Base-by-base conservation (phyloP, 768 basidiomycete species). In the Pholiota microspora region DNA sequence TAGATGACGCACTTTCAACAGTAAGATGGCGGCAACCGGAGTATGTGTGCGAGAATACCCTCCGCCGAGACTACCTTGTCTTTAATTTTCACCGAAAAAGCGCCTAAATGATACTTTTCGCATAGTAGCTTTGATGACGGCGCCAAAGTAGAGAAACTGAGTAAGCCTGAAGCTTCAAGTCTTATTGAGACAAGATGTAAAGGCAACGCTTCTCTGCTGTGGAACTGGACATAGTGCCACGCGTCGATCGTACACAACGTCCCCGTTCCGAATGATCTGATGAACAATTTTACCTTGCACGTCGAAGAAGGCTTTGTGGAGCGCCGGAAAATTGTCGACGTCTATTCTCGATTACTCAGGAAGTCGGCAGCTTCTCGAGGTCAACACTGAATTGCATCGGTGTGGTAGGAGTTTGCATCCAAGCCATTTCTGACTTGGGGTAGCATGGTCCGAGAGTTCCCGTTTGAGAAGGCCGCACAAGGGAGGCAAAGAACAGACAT, bases 71-170 rank as follows among this genome's bases (percentile, higher is more conserved):
- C 13, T 49, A 16, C 21, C 18, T 51, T 27, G 16, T 29, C 23
- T 25, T 48, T n/a, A n/a, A 29, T 42, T 52, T 52, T 52, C 25
- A 35, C 56, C 56, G 56, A 53, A 31, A 49, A 53, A 36, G 51
- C 29, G 51, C 56, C 56, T 53, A 24, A 46, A 57, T 42, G 18
- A 12, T 23, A 9, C 23, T 18, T 42, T 42, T 21, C 23, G 40
- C 18, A 23, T 42, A 7, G 21, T 2, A 8, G 21, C 40, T 42
- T 42, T 10, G 40, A 42, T 23, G 40, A 24, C 9, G 38, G 16
- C 12, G 40, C 40, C n/a, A 42, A 7, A 2, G 3, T 42, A 10
- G 21, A 42, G 18, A 42, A 42, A 42, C 8, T 4, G 7, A 21
- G 21, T 10, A 42, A 42, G 9, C n/a, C n/a, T n/a, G n/a, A n/a